A percentile compares a stretch with the other conserved stretches of the same genome.
These are phyloP conservation scores for Ganoderma lucidum DNA, from an alignment of 1,284 basidiomycete genomes.

Conservation along the genomic window DNA sequence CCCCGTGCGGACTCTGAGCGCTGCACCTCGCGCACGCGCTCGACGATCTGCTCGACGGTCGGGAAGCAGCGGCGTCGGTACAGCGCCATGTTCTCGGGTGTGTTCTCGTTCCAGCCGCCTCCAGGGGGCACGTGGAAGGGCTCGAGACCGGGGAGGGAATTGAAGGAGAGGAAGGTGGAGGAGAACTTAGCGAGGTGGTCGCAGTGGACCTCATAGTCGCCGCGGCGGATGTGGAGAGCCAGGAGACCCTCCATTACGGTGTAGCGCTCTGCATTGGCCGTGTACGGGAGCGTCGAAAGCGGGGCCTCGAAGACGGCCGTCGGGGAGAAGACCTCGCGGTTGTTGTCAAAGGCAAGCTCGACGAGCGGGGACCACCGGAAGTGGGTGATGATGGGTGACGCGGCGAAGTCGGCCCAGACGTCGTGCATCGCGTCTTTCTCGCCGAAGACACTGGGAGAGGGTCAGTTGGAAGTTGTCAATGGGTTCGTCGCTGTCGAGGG, in stretches of 20 bases:
- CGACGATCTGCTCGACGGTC: conserved; percentile 51
- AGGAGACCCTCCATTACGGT: conserved; percentile 51
- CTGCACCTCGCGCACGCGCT: conserved; percentile 48
- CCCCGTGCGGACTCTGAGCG: conserved; percentile 35
- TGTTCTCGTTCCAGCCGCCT: conserved; percentile 36
- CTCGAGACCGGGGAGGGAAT: conserved; percentile 49
- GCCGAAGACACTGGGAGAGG: conserved; percentile 58
- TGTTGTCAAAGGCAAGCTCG: conserved; percentile 51
- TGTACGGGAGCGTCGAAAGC: conserved; percentile 22
- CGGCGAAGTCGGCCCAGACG: conserved; percentile 51
- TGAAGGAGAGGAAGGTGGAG: conserved; percentile 51
- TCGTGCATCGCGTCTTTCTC: conserved; percentile 53
- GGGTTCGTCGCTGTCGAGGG: not conserved
- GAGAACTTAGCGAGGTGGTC: conserved; percentile 50
- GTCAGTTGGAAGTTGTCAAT: not conserved
- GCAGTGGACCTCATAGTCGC: conserved; percentile 67
- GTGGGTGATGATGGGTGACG: conserved; percentile 57
- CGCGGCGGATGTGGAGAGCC: conserved; percentile 68
- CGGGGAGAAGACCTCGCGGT: conserved; percentile 45
- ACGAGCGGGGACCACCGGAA: conserved; percentile 72
- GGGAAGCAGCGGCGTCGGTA: conserved; percentile 60
- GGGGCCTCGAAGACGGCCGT: conserved; percentile 22
- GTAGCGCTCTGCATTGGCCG: conserved; percentile 33
- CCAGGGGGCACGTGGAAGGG: conserved; percentile 35
- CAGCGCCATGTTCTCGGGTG: conserved; percentile 32